Base-by-base conservation (phyloP, 2,329 filamentous ascomycete genomes). In the Tolypocladium amazonense region DNA sequence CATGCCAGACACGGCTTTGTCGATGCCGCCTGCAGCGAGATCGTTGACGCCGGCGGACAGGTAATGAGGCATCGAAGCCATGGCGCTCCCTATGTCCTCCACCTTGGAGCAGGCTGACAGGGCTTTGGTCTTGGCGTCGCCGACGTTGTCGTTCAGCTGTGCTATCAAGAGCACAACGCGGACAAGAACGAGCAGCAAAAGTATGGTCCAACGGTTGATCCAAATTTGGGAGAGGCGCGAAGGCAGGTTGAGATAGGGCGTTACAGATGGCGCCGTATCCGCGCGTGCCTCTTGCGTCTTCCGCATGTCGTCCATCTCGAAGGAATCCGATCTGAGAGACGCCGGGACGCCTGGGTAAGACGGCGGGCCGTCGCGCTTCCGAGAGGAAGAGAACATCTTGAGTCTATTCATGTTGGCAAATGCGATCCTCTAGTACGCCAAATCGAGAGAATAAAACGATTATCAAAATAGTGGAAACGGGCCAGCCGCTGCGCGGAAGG, bases 51-150 rank as follows among this genome's bases (percentile, higher is more conserved):
- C 94, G 57, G 83, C 79, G 2, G 92, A 89, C 71, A 97, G 87
- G 76, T 96, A 97, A 74, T 97, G 89, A 60, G 94, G 94, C 92
- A 97, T 96, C 43, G 94, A 97, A 45, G 93, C 94, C 90, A 99
- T 93, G 62, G 91, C 84, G 71, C 92, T 97, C 63, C 93, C 94
- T 66, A 96, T 85, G 65, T 90, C 90, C 77, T 99, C 93, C 56
- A 97, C 93, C 72, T 89, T 89, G 60, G 87, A 91, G 74, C 94
- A 99, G 64, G 93, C 92, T 58, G 90, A 88, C 58, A 96, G 82
- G 30, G 94, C 93, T 78, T 96, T 87, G 59, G 78, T 74, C 72
- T 91, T 88, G 56, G 94, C 93, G 60, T 86, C 85, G 58, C 75
- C 84, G 64, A 97, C 83, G 70, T 92, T 86, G 66, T 85, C 80